A percentile compares a stretch with the other conserved stretches of the same genome.
Conservation (phyloP, 177 flowering plant genomes). For the Vitis hybrid region DNA sequence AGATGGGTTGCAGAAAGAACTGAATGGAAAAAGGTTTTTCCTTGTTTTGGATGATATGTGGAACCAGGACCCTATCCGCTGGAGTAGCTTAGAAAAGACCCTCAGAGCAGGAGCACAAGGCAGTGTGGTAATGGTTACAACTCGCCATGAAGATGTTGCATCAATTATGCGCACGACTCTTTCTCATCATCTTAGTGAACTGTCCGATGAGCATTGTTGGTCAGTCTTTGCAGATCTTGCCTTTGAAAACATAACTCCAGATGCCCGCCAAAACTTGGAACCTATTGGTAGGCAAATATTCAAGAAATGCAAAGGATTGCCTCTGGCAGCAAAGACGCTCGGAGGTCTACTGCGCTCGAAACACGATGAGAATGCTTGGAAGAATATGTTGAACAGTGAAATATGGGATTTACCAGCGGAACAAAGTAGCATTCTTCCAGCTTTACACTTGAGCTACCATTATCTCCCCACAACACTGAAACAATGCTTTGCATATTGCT, state of each 20-base stretch:
- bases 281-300: slow-evolving; percentile 24
- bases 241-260: not conserved
- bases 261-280: slow-evolving; percentile 5
- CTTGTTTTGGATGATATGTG: slow-evolving; percentile 30
- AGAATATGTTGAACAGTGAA: no score
- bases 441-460: no score
- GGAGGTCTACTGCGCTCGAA: no score
- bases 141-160: slow-evolving; percentile 13
- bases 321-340: slow-evolving; percentile 33
- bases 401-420: not conserved
- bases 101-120: slow-evolving; percentile 20
- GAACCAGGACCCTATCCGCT: slow-evolving; percentile 6
- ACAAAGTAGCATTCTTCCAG: no score
- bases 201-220: slow-evolving; percentile 25
- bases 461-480: no score
- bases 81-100: slow-evolving; percentile 12
- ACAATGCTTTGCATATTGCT: no score
- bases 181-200: not conserved
- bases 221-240: slow-evolving; percentile 21
- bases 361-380: no score
- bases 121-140: slow-evolving; percentile 28
- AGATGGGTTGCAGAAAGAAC: not conserved
- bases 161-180: not conserved
- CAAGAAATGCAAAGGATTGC: slow-evolving; percentile 39
- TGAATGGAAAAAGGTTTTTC: slow-evolving; percentile 18